phyloP scores from a whole-genome alignment of 257 asterid species.

The Plantago major region DNA sequence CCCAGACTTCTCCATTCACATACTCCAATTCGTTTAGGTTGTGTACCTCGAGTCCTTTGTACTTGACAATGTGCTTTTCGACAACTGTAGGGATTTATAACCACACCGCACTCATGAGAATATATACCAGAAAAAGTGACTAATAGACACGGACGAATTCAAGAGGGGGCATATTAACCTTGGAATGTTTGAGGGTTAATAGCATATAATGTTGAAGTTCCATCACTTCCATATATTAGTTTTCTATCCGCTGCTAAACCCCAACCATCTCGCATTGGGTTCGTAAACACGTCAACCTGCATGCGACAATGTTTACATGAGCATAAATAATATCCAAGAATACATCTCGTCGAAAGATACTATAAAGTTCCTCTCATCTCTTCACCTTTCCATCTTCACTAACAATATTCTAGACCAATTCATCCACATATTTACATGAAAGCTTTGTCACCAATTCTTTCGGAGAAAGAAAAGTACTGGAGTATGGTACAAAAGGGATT shows the following conservation, averaged over 20 bases:
- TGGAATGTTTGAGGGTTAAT: constrained; percentile 59
- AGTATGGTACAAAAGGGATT: too few species aligned
- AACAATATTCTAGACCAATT: too few species aligned
- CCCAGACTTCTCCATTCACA: constrained; percentile 91
- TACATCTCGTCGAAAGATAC: too few species aligned
- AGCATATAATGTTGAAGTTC: constrained; percentile 77
- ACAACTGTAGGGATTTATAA: constrained; percentile 41
- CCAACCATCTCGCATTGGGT: constrained; percentile 95
- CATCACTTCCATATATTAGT: constrained; percentile 82
- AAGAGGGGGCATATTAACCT: constrained; percentile 34
- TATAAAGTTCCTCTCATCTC: too few species aligned
- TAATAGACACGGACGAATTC: neutral
- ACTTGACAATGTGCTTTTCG: constrained; percentile 54
- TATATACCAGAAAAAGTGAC: neutral
- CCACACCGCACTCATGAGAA: too few species aligned
- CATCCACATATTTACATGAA: too few species aligned
- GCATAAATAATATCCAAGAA: neutral
- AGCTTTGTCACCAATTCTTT: too few species aligned
- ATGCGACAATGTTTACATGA: neutral
- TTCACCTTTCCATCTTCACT: too few species aligned
- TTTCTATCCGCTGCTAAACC: constrained; percentile 84
- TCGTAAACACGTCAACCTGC: constrained; percentile 56
- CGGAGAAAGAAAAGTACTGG: too few species aligned
- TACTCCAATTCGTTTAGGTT: constrained; percentile 87
- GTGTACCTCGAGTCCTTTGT: constrained; percentile 64